Conservation (phyloP, 257 asterid species). For the Ophiorrhiza pumila region DNA sequence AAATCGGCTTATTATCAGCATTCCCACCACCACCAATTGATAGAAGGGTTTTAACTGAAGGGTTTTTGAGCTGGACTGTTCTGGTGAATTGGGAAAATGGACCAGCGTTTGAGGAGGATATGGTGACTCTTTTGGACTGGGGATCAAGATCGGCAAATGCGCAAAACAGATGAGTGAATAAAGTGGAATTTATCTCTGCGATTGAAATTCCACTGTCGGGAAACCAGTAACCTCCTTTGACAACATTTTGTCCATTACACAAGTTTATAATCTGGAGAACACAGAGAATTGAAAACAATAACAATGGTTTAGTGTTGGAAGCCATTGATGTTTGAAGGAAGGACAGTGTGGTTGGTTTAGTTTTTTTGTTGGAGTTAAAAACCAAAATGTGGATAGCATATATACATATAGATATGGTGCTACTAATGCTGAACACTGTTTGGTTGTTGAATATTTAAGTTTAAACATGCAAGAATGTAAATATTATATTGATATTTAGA, state of each 20-base stretch:
- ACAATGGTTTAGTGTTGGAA: conserved; percentile 5
- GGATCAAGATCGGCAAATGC: conserved; percentile 51
- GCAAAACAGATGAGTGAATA: conserved; percentile 51
- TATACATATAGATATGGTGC: too few species aligned
- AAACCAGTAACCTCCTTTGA: conserved; percentile 51
- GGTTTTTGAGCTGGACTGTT: conserved; percentile 35
- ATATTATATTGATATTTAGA: too few species aligned
- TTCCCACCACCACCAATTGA: conserved; percentile 54
- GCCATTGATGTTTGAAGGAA: conserved; percentile 28
- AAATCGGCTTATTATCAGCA: conserved; percentile 12
- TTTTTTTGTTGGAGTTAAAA: background rate
- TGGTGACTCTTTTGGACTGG: conserved; percentile 27
- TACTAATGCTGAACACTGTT: too few species aligned
- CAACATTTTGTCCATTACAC: conserved; percentile 29
- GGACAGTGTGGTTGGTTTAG: background rate
- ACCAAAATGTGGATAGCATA: background rate
- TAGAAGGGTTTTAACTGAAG: conserved; percentile 39
- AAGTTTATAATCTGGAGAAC: conserved; percentile 21
- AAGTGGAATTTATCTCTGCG: conserved; percentile 36
- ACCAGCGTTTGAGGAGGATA: conserved; percentile 32
- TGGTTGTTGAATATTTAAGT: too few species aligned
- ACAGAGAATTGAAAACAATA: conserved; percentile 11
- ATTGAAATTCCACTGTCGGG: conserved; percentile 33
- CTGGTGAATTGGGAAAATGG: conserved; percentile 38
- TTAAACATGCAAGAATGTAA: too few species aligned